A percentile compares a stretch with the other conserved stretches of the same genome.
Evolutionary conservation across 2,329 filamentous ascomycete species (phyloP).

Genomic region (Aspergillus latus): DNA sequence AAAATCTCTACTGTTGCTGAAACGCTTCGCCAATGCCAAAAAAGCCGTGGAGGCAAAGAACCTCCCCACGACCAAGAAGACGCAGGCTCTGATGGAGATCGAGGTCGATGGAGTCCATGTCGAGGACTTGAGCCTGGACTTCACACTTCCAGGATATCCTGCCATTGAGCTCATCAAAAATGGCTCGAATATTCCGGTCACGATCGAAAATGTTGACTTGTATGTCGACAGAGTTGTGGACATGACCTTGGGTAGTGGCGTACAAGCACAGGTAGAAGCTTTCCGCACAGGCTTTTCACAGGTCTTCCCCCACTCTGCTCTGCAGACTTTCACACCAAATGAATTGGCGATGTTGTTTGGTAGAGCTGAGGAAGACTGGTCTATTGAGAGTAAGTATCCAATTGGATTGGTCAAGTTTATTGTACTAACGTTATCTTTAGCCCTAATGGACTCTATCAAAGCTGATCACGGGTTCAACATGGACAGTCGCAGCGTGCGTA

Average conservation of each 20-base stretch:
- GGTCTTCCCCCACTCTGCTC: constrained; percentile 90
- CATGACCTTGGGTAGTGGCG: constrained; percentile 84
- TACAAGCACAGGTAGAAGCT: constrained; percentile 83
- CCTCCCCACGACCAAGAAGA: constrained; percentile 69
- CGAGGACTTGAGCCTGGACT: constrained; percentile 88
- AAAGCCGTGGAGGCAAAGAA: constrained; percentile 74
- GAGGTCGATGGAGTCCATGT: constrained; percentile 73
- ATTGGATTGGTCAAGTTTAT: background rate
- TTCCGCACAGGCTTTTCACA: constrained; percentile 91
- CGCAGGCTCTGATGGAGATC: constrained; percentile 66
- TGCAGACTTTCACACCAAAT: constrained; percentile 90
- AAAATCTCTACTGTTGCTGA: constrained; percentile 79
- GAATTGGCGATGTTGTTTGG: constrained; percentile 96
- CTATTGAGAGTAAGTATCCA: constrained; percentile 76
- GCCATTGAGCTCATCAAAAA: constrained; percentile 76
- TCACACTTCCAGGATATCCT: constrained; percentile 89
- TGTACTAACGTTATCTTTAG: constrained; percentile 49
- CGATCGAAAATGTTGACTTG: constrained; percentile 83
- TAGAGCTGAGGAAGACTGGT: constrained; percentile 92
- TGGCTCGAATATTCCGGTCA: constrained; percentile 73
- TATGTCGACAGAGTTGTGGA: constrained; percentile 91
- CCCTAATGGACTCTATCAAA: constrained; percentile 97
- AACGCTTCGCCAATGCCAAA: constrained; percentile 81
- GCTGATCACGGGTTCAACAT: constrained; percentile 98
- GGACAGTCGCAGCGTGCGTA: constrained; percentile 93